Base-by-base conservation (phyloP, 1,284 basidiomycete species). In the Kwoniella shivajii region DNA sequence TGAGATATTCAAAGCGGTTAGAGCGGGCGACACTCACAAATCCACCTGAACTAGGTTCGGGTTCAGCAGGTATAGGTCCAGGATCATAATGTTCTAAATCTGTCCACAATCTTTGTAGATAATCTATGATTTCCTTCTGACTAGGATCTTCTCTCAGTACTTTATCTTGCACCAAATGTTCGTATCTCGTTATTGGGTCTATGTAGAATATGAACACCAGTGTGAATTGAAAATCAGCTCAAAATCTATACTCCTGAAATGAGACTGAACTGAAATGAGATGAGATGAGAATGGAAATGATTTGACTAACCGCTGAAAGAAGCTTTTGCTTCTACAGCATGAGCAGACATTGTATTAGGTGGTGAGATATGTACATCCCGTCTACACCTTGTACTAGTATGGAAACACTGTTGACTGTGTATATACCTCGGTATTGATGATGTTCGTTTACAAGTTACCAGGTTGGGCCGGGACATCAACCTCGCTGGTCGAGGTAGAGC, bases 61-160 rank as follows among this genome's bases (percentile, higher is more conserved):
- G 11, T 22, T 57, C 27, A 30, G 81, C 78, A 26, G 84, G 80
- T 60, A 89, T 79, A 50, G 79, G 78, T 5, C 88, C 87, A 16
- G 89, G 89, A 14, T 84, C 75, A 79, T 98, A 97, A 16, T 78
- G 72, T 54, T 82, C 71, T 54, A 99, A 81, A 48, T 86, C 81
- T 57, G 90, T 82, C 76, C 96, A 88, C 59, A 98, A 79, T 46
- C 83, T 78, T 76, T 98, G 89, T 13, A 99, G 82, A 64, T 87
- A 85, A 71, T 85, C 79, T 57, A 98, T 86, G 66, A 98, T 95
- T 31, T 82, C 82, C 31, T 86, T 85, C 76, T 99, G 95, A 78
- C 93, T 86, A 7, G 84, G 82, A 72, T 99, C 95, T 48, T 86
- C 82, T 20, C 84, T 82, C 44, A 99, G 80, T 1, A 84, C 76